Base-by-base conservation (phyloP, 108 stramenopile genomes). In the Pseudonitzschia multiseries region DNA sequence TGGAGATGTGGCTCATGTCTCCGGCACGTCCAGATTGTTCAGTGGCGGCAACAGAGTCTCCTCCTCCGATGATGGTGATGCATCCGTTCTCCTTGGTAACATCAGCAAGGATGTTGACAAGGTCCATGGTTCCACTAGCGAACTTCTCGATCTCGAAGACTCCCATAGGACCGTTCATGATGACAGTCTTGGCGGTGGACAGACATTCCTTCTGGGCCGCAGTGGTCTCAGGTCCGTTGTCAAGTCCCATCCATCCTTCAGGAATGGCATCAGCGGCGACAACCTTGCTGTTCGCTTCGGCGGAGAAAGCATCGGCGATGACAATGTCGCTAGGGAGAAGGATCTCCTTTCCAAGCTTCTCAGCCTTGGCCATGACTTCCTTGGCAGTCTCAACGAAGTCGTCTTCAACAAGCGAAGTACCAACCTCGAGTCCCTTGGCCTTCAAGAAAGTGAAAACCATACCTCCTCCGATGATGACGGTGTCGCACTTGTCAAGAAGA, bases 371-470 rank as follows among this genome's bases (percentile, higher is more conserved):
- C 77, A 96, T 65, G 73, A 94, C 92, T 65, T 86, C 95, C 96
- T 98, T 96, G 64, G 99, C 99, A 40, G 96, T 97, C 15, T 97
- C 96, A 72, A 98, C 85, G 73, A 86, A 96, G 83, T 98, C 93
- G 74, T 99, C 97, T 82, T 99, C 99, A 63, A 99, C 96, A 68
- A 98, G 88, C 57, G 92, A 93, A 68, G 91, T 86, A 71, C 98
- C 97, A 62, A 97, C 96, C 65, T 74, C 70, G 65, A 92, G 80
- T 43, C 98, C 98, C 91, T 92, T 88, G 74, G 97, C 98, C 90
- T 98, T 97, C 68, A 98, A 90, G 97, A 99, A 99, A 81, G 99
- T 99, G 97, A 99, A 99, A 70, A 98, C 98, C 98, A 99, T 99
- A 72, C 98, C 98, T 71, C 99, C 98, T 75, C 99, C 98, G 75